Percentiles rank a stretch among this genome's conserved stretches.
These are phyloP conservation scores for Pachysandra terminalis DNA, from an alignment of 164 flowering plant species.

Conservation along the genomic window DNA sequence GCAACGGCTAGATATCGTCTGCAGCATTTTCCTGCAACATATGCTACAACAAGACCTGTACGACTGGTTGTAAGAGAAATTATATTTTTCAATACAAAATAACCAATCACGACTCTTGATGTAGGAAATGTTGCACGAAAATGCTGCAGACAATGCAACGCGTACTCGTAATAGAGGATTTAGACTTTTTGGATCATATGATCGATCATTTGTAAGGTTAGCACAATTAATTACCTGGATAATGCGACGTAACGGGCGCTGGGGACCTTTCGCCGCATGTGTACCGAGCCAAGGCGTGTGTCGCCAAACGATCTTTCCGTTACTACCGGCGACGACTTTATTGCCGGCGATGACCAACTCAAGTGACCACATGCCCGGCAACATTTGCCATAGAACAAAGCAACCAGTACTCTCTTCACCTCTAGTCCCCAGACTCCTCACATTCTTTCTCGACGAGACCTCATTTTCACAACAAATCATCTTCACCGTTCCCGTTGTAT, in stretches of 20 bases:
- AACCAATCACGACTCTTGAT: too few relatives aligned
- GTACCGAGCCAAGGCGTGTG: conserved; percentile 90
- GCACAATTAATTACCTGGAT: too few relatives aligned
- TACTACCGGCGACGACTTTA: conserved; percentile 81
- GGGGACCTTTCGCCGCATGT: conserved; percentile 85
- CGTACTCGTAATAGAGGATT: too few relatives aligned
- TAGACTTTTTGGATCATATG: too few relatives aligned
- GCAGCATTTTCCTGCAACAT: too few relatives aligned
- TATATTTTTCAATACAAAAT: too few relatives aligned
- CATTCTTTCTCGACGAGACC: conserved; percentile 43
- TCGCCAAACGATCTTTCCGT: conserved; percentile 87
- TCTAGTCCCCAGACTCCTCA: conserved; percentile 37
- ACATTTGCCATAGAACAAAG: conserved; percentile 90
- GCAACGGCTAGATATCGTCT: too few relatives aligned
- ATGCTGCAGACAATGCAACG: too few relatives aligned
- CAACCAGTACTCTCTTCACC: conserved; percentile 79
- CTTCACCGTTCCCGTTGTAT: conserved; percentile 59
- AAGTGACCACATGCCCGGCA: conserved; percentile 84
- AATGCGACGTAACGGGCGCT: conserved; percentile 79
- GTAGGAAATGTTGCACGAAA: too few relatives aligned
- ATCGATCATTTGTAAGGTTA: too few relatives aligned
- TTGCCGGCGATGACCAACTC: conserved; percentile 66
- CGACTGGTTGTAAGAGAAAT: too few relatives aligned
- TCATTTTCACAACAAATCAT: conserved; percentile 78
- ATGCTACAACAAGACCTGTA: too few relatives aligned